phyloP scores from a whole-genome alignment of 1,284 basidiomycete species.

The Sporisorium reilianum region DNA sequence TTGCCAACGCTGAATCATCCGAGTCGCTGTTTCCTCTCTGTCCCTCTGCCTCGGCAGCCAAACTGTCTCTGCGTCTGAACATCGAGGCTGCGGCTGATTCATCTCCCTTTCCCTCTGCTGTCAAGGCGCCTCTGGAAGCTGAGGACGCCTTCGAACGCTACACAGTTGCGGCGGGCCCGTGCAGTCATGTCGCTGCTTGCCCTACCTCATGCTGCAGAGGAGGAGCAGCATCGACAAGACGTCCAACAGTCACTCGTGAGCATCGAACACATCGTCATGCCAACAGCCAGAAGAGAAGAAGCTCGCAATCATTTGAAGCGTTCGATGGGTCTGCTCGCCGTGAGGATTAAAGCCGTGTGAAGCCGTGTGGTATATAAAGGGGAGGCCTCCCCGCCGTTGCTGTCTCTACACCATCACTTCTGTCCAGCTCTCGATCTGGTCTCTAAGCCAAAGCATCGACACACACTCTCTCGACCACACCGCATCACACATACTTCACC shows the following conservation, averaged over 20 bases:
- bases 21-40: neutral
- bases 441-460: neutral
- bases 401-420: neutral
- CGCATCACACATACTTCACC: neutral
- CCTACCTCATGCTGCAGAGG: neutral
- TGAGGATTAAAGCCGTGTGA: neutral
- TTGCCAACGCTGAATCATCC: constrained; percentile 29
- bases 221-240: neutral
- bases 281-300: neutral
- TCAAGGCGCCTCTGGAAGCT: neutral
- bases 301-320: neutral
- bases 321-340: neutral
- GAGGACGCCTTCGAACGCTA: neutral
- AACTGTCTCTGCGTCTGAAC: constrained; percentile 6
- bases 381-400: neutral
- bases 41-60: neutral
- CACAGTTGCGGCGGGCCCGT: neutral
- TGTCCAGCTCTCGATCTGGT: neutral
- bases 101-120: neutral
- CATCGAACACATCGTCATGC: constrained; percentile 6
- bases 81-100: constrained; percentile 20
- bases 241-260: constrained; percentile 3
- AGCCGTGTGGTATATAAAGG: constrained; percentile 1
- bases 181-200: neutral
- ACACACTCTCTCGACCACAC: neutral